Conservation (phyloP, 2,329 filamentous ascomycete species). For the Colletotrichum musicola region DNA sequence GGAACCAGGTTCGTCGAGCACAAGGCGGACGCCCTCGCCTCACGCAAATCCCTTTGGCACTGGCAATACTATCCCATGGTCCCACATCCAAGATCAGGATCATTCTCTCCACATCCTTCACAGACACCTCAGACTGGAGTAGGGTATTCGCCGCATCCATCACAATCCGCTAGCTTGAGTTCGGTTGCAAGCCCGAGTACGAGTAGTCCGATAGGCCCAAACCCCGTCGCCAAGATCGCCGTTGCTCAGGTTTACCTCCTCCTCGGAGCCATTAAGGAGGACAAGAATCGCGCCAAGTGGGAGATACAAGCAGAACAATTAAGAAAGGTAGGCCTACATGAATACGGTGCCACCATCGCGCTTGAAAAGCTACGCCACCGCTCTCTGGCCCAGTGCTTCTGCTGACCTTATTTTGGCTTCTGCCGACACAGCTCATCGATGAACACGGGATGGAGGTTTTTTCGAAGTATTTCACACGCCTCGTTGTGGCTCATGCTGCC, state of each 20-base stretch:
- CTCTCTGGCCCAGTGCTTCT: background rate
- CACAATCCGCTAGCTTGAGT: constrained; percentile 68
- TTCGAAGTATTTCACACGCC: constrained; percentile 92
- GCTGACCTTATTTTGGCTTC: constrained; percentile 34
- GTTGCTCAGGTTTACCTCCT: constrained; percentile 96
- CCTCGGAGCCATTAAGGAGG: constrained; percentile 93
- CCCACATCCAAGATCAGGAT: constrained; percentile 72
- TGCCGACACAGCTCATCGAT: constrained; percentile 81
- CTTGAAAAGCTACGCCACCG: constrained; percentile 2
- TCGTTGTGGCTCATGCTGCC: constrained; percentile 90
- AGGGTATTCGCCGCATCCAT: constrained; percentile 68
- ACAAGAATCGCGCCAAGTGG: constrained; percentile 91
- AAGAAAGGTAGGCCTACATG: constrained; percentile 76
- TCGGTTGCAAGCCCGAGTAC: constrained; percentile 72
- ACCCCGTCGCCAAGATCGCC: constrained; percentile 89
- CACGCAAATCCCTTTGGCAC: constrained; percentile 14
- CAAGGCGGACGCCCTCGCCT: constrained; percentile 35
- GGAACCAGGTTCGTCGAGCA: constrained; percentile 33
- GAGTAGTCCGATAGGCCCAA: constrained; percentile 72
- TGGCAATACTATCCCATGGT: constrained; percentile 60
- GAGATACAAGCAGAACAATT: constrained; percentile 92
- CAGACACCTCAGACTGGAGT: constrained; percentile 69
- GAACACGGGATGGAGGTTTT: constrained; percentile 99
- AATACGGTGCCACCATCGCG: constrained; percentile 14
- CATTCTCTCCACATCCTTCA: constrained; percentile 72